Percentiles rank a stretch among this genome's conserved stretches.
phyloP scores from a whole-genome alignment of 2,329 filamentous ascomycete genomes.

The Trichoderma polysporum region DNA sequence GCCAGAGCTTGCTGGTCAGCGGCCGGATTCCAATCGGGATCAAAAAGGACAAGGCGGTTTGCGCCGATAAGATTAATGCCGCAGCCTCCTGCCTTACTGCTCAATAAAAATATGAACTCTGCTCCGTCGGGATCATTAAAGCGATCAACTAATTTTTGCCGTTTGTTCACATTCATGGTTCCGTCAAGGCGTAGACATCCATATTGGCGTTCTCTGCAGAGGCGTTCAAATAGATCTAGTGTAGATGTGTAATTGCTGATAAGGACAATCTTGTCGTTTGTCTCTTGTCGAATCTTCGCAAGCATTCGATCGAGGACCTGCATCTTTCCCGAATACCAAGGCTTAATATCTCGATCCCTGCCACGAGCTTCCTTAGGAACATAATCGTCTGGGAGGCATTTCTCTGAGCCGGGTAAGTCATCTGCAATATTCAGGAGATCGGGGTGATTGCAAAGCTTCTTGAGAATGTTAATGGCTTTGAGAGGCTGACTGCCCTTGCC shows the following conservation, averaged over 20 bases:
- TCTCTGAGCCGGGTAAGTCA: constrained; percentile 84
- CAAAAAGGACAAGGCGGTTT: constrained; percentile 92
- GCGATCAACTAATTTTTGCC: constrained; percentile 93
- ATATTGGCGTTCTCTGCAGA: constrained; percentile 83
- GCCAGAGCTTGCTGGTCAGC: constrained; percentile 96
- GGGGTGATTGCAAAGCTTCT: constrained; percentile 98
- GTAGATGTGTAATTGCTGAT: constrained; percentile 99
- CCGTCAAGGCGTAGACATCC: constrained; percentile 88
- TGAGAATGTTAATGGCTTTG: constrained; percentile 93
- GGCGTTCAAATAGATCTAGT: constrained; percentile 86
- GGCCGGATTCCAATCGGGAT: constrained; percentile 97
- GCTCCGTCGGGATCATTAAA: constrained; percentile 91
- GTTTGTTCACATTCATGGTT: constrained; percentile 96
- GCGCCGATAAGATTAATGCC: constrained; percentile 94
- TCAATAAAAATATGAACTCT: constrained; percentile 95
- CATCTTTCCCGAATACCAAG: constrained; percentile 99
- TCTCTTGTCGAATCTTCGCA: constrained; percentile 89
- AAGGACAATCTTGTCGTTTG: constrained; percentile 97
- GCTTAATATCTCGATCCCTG: constrained; percentile 85
- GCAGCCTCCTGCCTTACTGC: constrained; percentile 93
- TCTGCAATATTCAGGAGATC: constrained; percentile 81
- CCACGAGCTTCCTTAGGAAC: constrained; percentile 84
- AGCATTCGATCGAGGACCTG: constrained; percentile 97
- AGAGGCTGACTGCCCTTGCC: constrained; percentile 95
- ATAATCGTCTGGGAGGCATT: constrained; percentile 80